These are phyloP conservation scores for Amanita inopinata DNA, from an alignment of 768 basidiomycete genomes.

Conservation along the genomic window DNA sequence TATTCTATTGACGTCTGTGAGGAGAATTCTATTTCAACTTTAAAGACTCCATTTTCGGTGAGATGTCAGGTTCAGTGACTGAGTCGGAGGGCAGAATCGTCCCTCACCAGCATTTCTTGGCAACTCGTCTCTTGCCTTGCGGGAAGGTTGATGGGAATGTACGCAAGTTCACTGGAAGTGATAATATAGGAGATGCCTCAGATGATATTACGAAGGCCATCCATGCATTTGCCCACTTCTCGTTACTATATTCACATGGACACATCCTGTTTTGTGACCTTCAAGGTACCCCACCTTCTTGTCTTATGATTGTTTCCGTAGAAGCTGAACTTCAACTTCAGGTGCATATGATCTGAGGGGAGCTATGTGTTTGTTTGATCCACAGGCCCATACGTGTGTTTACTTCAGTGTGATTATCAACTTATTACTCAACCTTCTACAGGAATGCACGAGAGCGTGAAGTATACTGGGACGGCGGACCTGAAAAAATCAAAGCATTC, in stretches of 20 bases:
- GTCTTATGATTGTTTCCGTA: not conserved
- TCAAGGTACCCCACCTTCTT: not conserved
- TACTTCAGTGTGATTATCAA: not conserved
- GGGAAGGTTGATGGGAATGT: conserved; percentile 13
- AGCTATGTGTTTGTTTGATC: conserved; percentile 19
- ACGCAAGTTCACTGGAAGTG: conserved; percentile 21
- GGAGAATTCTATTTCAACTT: conserved; percentile 3
- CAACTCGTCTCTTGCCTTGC: conserved; percentile 19
- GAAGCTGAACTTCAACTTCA: conserved; percentile 1
- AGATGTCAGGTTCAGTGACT: not conserved
- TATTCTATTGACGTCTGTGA: too few species aligned
- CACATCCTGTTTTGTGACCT: conserved; percentile 5
- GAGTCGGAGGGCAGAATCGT: not conserved
- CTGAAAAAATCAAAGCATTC: conserved; percentile 11
- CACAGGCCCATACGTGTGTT: conserved; percentile 17
- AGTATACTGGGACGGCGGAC: conserved; percentile 15
- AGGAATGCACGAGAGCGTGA: not conserved
- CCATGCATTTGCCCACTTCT: conserved; percentile 21
- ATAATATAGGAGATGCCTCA: conserved; percentile 13
- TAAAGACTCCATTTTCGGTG: conserved; percentile 2
- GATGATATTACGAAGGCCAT: conserved; percentile 17
- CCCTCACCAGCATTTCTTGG: conserved; percentile 16
- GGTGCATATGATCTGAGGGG: conserved; percentile 11
- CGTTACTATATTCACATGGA: conserved; percentile 15
- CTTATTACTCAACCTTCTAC: conserved; percentile 2